Percentiles rank a stretch among this genome's conserved stretches.
Conservation (phyloP, 331 rosid genomes). For the Quercus lobata region DNA sequence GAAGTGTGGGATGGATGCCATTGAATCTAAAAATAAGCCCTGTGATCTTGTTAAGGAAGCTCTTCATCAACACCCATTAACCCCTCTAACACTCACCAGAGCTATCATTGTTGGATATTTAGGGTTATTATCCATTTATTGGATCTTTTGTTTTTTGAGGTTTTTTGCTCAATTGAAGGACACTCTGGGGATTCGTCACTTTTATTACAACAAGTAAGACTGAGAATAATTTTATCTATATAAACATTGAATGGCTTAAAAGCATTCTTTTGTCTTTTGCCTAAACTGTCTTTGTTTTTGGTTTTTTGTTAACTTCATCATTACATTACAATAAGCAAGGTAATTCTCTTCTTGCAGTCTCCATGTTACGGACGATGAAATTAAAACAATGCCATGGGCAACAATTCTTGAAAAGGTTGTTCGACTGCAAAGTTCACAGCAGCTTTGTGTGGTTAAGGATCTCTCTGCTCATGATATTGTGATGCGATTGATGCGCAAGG, state of each 20-base stretch:
- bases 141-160: conserved; percentile 90
- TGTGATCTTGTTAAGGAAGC: conserved; percentile 94
- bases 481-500: conserved; percentile 96
- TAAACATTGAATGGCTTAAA: neutral
- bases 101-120: conserved; percentile 86
- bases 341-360: conserved; percentile 61
- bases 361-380: conserved; percentile 72
- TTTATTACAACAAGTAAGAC: conserved; percentile 70
- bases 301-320: neutral
- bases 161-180: conserved; percentile 80
- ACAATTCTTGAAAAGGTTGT: conserved; percentile 82
- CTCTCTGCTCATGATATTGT: conserved; percentile 90
- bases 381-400: conserved; percentile 93
- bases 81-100: conserved; percentile 70
- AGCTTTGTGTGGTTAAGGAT: conserved; percentile 81
- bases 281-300: neutral
- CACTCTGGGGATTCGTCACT: conserved; percentile 68
- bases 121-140: conserved; percentile 81
- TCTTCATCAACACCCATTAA: conserved; percentile 68
- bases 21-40: conserved; percentile 82
- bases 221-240: neutral
- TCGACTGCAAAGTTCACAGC: conserved; percentile 46
- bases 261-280: neutral
- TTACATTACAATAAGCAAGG: neutral
- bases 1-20: conserved; percentile 96